phyloP scores from a whole-genome alignment of 169 alveolate genomes.

The Cryptosporidium baileyi region DNA sequence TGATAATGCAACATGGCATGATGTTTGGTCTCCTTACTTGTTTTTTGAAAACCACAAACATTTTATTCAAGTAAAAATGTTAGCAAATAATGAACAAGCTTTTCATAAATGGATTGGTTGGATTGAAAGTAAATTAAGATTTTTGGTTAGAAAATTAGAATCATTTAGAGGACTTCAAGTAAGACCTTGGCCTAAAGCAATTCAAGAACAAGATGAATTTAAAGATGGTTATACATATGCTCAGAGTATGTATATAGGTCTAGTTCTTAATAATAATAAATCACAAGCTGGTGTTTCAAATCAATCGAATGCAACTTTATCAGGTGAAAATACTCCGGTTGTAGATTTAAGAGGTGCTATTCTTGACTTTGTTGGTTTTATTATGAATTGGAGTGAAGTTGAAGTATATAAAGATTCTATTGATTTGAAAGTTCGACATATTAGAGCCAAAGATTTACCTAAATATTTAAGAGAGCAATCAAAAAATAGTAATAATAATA shows the following conservation, averaged over 20 bases:
- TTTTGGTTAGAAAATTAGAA: constrained; percentile 81
- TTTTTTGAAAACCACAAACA: constrained; percentile 80
- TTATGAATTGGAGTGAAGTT: constrained; percentile 68
- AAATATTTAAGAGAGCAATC: constrained; percentile 44
- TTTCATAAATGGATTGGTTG: constrained; percentile 81
- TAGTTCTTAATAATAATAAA: constrained; percentile 1
- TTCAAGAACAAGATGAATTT: constrained; percentile 35
- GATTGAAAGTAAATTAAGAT: constrained; percentile 84
- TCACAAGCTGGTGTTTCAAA: background rate
- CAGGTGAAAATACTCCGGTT: constrained; percentile 34
- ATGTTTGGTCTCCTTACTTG: constrained; percentile 78
- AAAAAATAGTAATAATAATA: background rate
- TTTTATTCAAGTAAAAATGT: constrained; percentile 80
- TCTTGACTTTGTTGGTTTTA: constrained; percentile 64
- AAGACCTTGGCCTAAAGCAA: constrained; percentile 81
- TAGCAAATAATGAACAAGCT: constrained; percentile 80
- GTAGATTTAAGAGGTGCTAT: constrained; percentile 68
- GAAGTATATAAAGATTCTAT: constrained; percentile 57
- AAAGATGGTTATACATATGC: constrained; percentile 58
- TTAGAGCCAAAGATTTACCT: constrained; percentile 49
- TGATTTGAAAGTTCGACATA: constrained; percentile 44
- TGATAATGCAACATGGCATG: constrained; percentile 75
- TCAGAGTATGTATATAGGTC: constrained; percentile 66
- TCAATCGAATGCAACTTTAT: no score
- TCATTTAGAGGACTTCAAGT: constrained; percentile 78